A percentile compares a stretch with the other conserved stretches of the same genome.
Conservation (phyloP, 1,139 yeast species). For the Candida pseudoviswanathii region DNA sequence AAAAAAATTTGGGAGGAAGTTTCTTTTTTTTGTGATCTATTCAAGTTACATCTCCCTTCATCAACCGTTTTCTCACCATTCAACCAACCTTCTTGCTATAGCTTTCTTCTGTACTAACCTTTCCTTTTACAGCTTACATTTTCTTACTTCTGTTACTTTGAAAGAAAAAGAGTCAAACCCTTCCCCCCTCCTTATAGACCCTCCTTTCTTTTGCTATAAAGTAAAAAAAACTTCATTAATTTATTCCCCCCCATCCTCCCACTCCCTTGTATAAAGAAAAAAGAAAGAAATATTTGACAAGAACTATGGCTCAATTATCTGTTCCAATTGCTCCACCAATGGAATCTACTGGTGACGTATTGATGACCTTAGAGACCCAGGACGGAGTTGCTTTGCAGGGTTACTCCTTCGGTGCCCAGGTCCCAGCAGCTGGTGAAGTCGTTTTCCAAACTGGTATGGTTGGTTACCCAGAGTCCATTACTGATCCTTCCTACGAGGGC, state of each 20-base stretch:
- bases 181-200: neutral
- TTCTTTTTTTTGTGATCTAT: neutral
- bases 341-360: slow-evolving; percentile 76
- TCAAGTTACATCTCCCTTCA: neutral
- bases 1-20: neutral
- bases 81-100: neutral
- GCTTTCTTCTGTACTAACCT: neutral
- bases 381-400: slow-evolving; percentile 93
- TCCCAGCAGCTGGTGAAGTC: slow-evolving; percentile 91
- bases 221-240: neutral
- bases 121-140: neutral
- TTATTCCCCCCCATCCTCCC: neutral
- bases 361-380: slow-evolving; percentile 88
- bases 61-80: neutral
- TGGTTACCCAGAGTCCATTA: slow-evolving; percentile 97
- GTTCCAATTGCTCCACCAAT: slow-evolving; percentile 89
- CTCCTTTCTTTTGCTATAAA: neutral
- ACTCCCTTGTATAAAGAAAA: neutral
- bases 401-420: slow-evolving; percentile 95
- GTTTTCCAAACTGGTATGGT: slow-evolving; percentile 99
- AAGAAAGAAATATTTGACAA: neutral
- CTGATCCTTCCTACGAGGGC: slow-evolving; percentile 98
- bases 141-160: slow-evolving; percentile 1
- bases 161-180: neutral
- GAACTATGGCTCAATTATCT: slow-evolving; percentile 32